These are phyloP conservation scores for Blastocystis sp. DNA, from an alignment of 352 stramenopile species.

Conservation along the genomic window DNA sequence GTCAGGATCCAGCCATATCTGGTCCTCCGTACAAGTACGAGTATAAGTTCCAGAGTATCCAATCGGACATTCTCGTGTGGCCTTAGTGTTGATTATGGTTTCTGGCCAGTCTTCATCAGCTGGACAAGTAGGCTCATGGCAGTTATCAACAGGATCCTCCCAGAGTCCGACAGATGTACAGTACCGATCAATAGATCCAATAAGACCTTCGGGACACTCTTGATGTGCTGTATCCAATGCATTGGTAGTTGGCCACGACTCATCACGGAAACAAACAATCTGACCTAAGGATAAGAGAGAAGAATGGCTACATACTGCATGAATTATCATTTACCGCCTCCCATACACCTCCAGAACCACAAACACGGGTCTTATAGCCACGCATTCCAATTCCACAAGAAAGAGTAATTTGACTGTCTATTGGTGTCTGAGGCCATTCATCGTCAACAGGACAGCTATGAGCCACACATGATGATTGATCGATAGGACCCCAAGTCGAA, in stretches of 20 bases:
- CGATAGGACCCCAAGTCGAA: conserved; percentile 30
- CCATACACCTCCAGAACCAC: conserved; percentile 49
- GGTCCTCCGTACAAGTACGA: neutral
- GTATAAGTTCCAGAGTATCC: conserved; percentile 44
- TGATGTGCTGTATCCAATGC: conserved; percentile 29
- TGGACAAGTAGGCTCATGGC: conserved; percentile 20
- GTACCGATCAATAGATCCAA: conserved; percentile 3
- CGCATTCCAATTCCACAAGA: conserved; percentile 1
- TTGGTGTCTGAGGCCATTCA: conserved; percentile 30
- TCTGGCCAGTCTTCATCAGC: conserved; percentile 22
- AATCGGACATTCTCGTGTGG: neutral
- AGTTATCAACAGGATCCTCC: conserved; percentile 16
- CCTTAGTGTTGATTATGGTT: neutral
- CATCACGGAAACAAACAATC: conserved; percentile 40
- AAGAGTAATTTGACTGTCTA: neutral
- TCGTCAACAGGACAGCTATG: conserved; percentile 46
- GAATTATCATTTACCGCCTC: neutral
- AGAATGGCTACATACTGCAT: neutral
- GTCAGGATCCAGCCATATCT: conserved; percentile 33
- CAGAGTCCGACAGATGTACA: neutral
- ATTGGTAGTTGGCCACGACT: conserved; percentile 43
- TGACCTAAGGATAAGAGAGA: neutral
- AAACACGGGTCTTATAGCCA: conserved; percentile 16
- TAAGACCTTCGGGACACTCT: neutral
- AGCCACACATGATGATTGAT: conserved; percentile 40